Conservation (phyloP, 345 rosid species). For the Gossypium rotundifolium region DNA sequence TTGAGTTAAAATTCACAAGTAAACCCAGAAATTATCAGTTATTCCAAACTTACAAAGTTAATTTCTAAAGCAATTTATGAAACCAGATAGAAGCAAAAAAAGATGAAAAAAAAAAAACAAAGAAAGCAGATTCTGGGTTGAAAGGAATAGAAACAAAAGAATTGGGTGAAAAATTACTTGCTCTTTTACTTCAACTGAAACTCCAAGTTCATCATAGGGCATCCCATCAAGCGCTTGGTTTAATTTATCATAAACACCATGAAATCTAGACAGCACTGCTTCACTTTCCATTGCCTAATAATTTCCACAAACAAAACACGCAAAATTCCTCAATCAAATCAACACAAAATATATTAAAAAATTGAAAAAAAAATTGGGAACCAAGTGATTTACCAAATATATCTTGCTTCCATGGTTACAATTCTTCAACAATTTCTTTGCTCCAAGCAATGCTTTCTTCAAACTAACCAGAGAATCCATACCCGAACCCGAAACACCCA, state of each 20-base stretch:
- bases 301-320: slow-evolving; percentile 1
- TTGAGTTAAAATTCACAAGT: too few species aligned
- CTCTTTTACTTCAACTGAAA: slow-evolving; percentile 55
- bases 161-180: slow-evolving; percentile 28
- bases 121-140: not conserved
- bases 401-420: slow-evolving; percentile 58
- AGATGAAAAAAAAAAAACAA: too few species aligned
- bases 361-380: not conserved
- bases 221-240: slow-evolving; percentile 42
- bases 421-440: slow-evolving; percentile 49
- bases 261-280: slow-evolving; percentile 46
- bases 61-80: not conserved
- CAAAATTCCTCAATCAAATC: not conserved
- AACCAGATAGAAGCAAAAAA: not conserved
- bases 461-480: slow-evolving; percentile 27
- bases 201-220: slow-evolving; percentile 38
- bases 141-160: not conserved
- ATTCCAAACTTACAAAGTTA: not conserved
- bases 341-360: not conserved
- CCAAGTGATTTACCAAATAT: slow-evolving; percentile 35
- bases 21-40: not conserved
- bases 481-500: not conserved
- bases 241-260: slow-evolving; percentile 41
- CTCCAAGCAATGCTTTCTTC: slow-evolving; percentile 36
- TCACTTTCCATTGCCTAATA: slow-evolving; percentile 59